Evolutionary conservation across 352 stramenopile genomes (phyloP).

Genomic region (Phytopythium sindhum): DNA sequence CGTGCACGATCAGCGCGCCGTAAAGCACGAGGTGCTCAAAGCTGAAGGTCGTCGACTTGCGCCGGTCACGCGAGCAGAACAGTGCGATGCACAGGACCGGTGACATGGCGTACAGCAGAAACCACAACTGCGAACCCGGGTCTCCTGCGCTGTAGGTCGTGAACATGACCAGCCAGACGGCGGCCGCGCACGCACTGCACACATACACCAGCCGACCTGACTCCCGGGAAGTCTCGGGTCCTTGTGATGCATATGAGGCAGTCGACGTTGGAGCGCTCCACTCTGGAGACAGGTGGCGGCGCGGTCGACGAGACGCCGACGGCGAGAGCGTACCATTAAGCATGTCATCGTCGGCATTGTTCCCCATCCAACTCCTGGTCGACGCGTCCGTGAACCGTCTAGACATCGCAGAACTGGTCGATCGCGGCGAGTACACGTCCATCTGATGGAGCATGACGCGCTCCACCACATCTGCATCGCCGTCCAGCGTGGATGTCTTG

Average conservation of each 20-base stretch:
- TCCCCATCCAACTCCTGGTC: background rate
- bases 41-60: slow-evolving; percentile 26
- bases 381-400: background rate
- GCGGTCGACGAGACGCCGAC: background rate
- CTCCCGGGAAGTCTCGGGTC: background rate
- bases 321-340: background rate
- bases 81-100: slow-evolving; percentile 57
- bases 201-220: slow-evolving; percentile 37
- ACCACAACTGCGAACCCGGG: slow-evolving; percentile 40
- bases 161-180: slow-evolving; percentile 73
- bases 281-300: slow-evolving; percentile 1
- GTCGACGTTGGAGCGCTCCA: background rate
- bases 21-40: slow-evolving; percentile 77
- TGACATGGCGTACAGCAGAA: slow-evolving; percentile 59
- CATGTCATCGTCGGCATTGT: background rate
- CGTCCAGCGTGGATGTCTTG: background rate
- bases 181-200: slow-evolving; percentile 29
- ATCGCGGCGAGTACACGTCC: slow-evolving; percentile 13
- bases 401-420: slow-evolving; percentile 2
- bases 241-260: background rate
- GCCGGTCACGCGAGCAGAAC: slow-evolving; percentile 37
- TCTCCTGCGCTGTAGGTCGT: slow-evolving; percentile 49
- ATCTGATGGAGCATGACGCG: slow-evolving; percentile 13
- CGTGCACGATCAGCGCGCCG: slow-evolving; percentile 68
- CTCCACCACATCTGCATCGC: background rate